Evolutionary conservation across 148 eudicot species (phyloP).

Genomic region (Silene latifolia): DNA sequence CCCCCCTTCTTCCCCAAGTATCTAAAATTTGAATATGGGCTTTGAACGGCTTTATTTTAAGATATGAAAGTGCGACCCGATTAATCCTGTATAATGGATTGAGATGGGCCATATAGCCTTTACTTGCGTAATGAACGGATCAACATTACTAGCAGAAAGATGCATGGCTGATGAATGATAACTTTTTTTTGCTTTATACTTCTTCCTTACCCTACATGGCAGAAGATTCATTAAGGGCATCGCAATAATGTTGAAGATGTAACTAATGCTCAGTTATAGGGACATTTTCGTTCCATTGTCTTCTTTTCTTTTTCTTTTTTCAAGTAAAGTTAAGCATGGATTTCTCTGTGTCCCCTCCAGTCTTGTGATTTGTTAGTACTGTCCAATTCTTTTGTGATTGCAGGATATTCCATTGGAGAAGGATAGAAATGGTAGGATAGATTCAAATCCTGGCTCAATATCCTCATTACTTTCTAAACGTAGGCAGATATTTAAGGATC

Average conservation of each 20-base stretch:
- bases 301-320: neutral
- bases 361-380: neutral
- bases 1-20: neutral
- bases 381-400: slow-evolving; percentile 14
- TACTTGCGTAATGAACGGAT: neutral
- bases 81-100: neutral
- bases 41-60: neutral
- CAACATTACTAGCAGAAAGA: neutral
- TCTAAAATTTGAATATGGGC: neutral
- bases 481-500: slow-evolving; percentile 32
- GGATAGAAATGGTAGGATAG: slow-evolving; percentile 21
- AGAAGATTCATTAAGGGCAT: neutral
- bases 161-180: no score
- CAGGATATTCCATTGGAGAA: slow-evolving; percentile 33
- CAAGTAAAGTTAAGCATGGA: neutral
- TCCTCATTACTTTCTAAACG: slow-evolving; percentile 41
- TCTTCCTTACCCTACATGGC: neutral
- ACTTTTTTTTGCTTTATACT: neutral
- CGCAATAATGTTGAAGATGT: neutral
- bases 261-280: neutral
- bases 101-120: neutral
- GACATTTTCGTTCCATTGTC: neutral
- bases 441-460: slow-evolving; percentile 37
- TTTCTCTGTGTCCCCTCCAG: neutral
- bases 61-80: neutral